Evolutionary conservation across 2,329 filamentous ascomycete genomes (phyloP).

Genomic region (Aspergillus fumigatus): DNA sequence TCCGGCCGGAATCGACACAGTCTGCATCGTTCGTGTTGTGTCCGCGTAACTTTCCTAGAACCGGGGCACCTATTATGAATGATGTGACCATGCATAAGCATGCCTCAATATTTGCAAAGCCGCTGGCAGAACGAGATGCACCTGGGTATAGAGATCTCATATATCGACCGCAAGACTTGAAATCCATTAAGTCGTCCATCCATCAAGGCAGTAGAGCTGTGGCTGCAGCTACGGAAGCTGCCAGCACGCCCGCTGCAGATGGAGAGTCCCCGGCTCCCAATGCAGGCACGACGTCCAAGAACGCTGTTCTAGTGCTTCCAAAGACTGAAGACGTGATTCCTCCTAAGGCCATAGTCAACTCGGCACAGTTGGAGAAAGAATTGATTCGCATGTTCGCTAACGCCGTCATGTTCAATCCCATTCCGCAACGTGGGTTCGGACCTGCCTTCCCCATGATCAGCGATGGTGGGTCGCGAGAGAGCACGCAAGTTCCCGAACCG

Average conservation of each 20-base stretch:
- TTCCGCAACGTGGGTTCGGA: conserved; percentile 67
- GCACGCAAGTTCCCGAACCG: conserved; percentile 57
- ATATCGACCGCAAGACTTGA: conserved; percentile 70
- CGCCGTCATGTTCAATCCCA: conserved; percentile 96
- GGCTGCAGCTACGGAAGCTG: conserved; percentile 50
- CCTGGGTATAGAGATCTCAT: conserved; percentile 72
- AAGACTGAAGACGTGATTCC: conserved; percentile 73
- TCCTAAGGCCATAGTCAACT: conserved; percentile 88
- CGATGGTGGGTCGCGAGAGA: conserved; percentile 34
- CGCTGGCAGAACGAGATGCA: conserved; percentile 68
- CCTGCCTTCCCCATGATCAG: conserved; percentile 52
- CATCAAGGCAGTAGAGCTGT: conserved; percentile 43
- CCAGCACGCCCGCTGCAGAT: conserved; percentile 61
- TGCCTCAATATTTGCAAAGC: conserved; percentile 73
- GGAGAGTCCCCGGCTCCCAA: conserved; percentile 46
- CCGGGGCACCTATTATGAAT: conserved; percentile 68
- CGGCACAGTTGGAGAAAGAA: conserved; percentile 85
- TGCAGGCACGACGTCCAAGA: conserved; percentile 34
- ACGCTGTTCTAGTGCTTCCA: conserved; percentile 39
- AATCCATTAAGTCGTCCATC: conserved; percentile 70
- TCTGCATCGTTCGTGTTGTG: conserved; percentile 36
- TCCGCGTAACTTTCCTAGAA: conserved; percentile 54
- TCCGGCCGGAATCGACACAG: conserved; percentile 26
- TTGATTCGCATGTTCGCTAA: conserved; percentile 96
- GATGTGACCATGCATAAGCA: conserved; percentile 72